Percentiles rank a stretch among this genome's conserved stretches.
These are phyloP conservation scores for Pseudonitzschia multistriata DNA, from an alignment of 108 stramenopile species.

Conservation along the genomic window DNA sequence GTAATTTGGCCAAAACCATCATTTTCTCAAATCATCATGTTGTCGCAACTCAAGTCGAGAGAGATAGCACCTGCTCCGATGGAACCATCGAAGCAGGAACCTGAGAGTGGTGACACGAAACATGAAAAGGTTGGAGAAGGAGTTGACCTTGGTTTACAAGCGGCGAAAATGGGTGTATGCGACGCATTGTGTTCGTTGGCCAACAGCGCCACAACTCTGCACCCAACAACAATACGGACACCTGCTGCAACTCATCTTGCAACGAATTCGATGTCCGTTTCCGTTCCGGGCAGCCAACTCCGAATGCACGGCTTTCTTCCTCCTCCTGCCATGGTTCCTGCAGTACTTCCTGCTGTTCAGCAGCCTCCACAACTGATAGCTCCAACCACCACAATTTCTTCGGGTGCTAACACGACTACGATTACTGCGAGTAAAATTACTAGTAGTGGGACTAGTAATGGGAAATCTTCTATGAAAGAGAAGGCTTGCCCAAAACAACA, in stretches of 20 bases:
- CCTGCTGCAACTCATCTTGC: neutral
- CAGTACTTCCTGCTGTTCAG: neutral
- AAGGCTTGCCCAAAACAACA: conserved; percentile 53
- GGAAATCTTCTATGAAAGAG: neutral
- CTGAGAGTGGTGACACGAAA: neutral
- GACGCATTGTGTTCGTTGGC: conserved; percentile 49
- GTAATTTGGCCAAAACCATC: neutral
- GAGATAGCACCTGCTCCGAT: neutral
- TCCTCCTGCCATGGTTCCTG: neutral
- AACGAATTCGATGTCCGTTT: neutral
- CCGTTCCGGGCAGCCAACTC: neutral
- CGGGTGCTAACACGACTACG: neutral
- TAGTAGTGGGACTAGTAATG: neutral
- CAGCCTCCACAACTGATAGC: neutral
- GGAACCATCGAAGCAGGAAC: neutral
- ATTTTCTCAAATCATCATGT: neutral
- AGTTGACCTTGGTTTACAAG: no score
- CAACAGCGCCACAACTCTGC: neutral
- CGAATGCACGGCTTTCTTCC: conserved; percentile 7
- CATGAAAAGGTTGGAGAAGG: neutral
- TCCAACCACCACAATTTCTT: neutral
- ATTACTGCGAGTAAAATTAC: neutral
- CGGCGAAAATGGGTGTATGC: conserved; percentile 20
- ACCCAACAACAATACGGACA: conserved; percentile 2
- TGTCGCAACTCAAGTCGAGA: conserved; percentile 9